A percentile compares a stretch with the other conserved stretches of the same genome.
These are phyloP conservation scores for Coelastrella sp. DNA, from an alignment of 139 green algal species.

Conservation along the genomic window DNA sequence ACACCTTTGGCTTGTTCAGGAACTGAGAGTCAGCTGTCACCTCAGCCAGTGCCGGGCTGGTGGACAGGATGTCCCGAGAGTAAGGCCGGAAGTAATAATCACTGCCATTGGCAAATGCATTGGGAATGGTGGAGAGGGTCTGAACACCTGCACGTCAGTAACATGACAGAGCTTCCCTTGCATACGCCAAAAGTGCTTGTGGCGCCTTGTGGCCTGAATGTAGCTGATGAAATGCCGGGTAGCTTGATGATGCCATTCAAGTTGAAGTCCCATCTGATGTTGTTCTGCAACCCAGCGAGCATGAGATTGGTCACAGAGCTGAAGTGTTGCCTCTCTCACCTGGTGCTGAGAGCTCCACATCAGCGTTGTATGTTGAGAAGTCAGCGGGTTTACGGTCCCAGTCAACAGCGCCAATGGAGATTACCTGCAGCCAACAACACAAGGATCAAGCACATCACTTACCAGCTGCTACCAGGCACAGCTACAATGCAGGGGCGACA, in stretches of 20 bases:
- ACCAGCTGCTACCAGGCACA: background rate
- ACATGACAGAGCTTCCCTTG: too few relatives aligned
- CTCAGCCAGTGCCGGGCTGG: background rate
- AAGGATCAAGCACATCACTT: background rate
- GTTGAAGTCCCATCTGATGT: too few relatives aligned
- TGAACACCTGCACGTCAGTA: background rate
- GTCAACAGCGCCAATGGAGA: constrained; percentile 19
- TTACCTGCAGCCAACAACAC: background rate
- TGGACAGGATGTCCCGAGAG: background rate
- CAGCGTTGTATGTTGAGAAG: background rate
- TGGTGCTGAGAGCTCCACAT: constrained; percentile 1
- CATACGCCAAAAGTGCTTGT: too few relatives aligned
- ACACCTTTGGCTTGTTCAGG: constrained; percentile 21
- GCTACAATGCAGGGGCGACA: too few relatives aligned
- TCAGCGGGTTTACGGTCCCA: background rate
- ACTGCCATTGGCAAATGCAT: background rate
- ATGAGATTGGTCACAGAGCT: too few relatives aligned
- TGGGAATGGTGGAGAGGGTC: constrained; percentile 8
- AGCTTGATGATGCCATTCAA: too few relatives aligned
- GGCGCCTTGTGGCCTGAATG: too few relatives aligned
- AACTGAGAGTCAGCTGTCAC: background rate
- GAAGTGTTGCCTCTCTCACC: background rate
- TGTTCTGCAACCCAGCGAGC: too few relatives aligned
- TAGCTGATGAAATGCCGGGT: too few relatives aligned
- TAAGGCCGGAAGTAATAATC: constrained; percentile 4